These are phyloP conservation scores for Conidiobolus incongruus DNA, from an alignment of 371 early-diverging fungal genomes.

Conservation along the genomic window DNA sequence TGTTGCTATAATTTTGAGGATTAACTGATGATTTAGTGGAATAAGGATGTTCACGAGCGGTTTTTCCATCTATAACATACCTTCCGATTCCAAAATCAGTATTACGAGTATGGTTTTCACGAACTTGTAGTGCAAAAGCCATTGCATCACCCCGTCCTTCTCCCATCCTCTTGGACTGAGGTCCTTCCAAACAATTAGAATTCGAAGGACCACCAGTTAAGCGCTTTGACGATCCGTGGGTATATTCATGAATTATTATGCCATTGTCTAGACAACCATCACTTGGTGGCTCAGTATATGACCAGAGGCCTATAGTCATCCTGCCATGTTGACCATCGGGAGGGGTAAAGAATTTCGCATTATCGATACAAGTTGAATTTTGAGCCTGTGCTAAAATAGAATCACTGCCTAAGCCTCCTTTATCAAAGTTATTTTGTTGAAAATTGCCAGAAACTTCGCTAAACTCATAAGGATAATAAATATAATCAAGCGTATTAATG, in stretches of 20 bases:
- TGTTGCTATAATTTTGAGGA: constrained; percentile 11
- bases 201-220: constrained; percentile 29
- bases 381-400: constrained; percentile 85
- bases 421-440: constrained; percentile 65
- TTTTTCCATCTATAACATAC: too few species aligned
- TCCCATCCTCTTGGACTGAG: constrained; percentile 12
- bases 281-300: constrained; percentile 9
- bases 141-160: constrained; percentile 91
- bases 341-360: constrained; percentile 12
- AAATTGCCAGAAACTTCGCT: constrained; percentile 15
- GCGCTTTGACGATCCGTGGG: constrained; percentile 25
- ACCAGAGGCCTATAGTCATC: too few species aligned
- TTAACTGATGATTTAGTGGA: constrained; percentile 13
- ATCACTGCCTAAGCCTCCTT: constrained; percentile 53
- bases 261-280: constrained; percentile 12
- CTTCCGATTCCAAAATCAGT: constrained; percentile 61
- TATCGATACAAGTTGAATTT: constrained; percentile 32
- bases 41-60: constrained; percentile 16
- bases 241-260: constrained; percentile 20
- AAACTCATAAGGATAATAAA: constrained; percentile 8
- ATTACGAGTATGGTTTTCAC: constrained; percentile 21
- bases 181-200: constrained; percentile 8
- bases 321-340: constrained; percentile 23
- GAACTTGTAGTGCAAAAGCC: constrained; percentile 54
- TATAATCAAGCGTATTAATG: constrained; percentile 9